Evolutionary conservation across 805 yeast genomes (phyloP).

Genomic region (Candida khao-thaluensis): DNA sequence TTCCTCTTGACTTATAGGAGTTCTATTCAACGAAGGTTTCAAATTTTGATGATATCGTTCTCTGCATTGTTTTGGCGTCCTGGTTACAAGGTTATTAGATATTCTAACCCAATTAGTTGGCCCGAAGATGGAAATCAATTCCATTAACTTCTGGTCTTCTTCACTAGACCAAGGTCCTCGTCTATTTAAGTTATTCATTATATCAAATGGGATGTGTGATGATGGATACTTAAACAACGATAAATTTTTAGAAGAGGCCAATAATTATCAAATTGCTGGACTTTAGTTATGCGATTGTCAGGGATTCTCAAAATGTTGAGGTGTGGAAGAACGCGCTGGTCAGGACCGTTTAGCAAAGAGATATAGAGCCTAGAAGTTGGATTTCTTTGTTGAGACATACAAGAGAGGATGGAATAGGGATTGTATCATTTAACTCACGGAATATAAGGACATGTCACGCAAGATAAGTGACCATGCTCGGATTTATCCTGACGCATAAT

Average conservation of each 20-base stretch:
- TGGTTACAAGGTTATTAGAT: conserved; percentile 64
- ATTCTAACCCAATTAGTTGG: conserved; percentile 90
- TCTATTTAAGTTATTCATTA: conserved; percentile 25
- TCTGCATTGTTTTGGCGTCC: conserved; percentile 90
- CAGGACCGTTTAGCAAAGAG: too few relatives aligned
- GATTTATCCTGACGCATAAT: background rate
- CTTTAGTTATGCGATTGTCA: conserved; percentile 5
- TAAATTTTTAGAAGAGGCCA: background rate
- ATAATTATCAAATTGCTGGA: background rate
- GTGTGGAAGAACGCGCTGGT: conserved; percentile 2
- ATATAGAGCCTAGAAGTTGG: too few relatives aligned
- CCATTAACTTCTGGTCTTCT: conserved; percentile 73
- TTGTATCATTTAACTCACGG: too few relatives aligned
- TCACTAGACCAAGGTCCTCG: conserved; percentile 91
- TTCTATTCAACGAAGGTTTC: conserved; percentile 76
- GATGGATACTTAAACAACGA: background rate
- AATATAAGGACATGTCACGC: too few relatives aligned
- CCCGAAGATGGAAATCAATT: conserved; percentile 66
- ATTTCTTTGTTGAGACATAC: too few relatives aligned
- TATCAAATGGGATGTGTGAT: background rate
- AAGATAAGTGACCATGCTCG: conserved; percentile 3
- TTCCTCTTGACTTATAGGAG: conserved; percentile 83
- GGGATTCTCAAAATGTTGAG: conserved; percentile 7
- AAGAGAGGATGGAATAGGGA: too few relatives aligned
- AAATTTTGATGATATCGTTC: conserved; percentile 90